Percentiles rank a stretch among this genome's conserved stretches.
Conservation (phyloP, 345 rosid species). For the Eucalyptus leucophloia region DNA sequence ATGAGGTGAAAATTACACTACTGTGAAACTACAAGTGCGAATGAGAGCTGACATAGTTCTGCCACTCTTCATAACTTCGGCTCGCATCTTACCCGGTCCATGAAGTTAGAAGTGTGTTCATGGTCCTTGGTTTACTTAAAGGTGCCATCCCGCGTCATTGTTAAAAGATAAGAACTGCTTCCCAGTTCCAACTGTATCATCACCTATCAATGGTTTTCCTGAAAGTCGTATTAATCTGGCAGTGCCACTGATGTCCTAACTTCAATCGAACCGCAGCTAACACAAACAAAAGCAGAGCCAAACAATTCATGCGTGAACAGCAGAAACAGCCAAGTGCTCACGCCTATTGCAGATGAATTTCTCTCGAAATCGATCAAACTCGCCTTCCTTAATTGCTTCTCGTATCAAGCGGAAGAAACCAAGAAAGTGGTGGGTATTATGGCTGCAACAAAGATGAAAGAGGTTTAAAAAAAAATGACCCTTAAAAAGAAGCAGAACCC, state of each 20-base stretch:
- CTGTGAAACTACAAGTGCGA: background rate
- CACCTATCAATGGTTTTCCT: background rate
- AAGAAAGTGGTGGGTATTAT: constrained; percentile 64
- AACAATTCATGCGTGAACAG: background rate
- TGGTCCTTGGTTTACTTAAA: background rate
- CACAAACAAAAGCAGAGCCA: background rate
- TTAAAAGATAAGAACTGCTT: background rate
- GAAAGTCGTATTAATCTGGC: background rate
- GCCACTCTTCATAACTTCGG: background rate
- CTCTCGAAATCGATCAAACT: constrained; percentile 30
- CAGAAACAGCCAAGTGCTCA: constrained; percentile 9
- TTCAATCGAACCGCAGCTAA: background rate
- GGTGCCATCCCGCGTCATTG: background rate
- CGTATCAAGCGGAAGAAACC: constrained; percentile 46
- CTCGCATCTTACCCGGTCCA: background rate
- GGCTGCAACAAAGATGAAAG: constrained; percentile 24
- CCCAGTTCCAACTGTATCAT: background rate
- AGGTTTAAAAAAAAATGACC: background rate
- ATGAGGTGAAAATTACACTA: background rate
- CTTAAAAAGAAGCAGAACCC: background rate
- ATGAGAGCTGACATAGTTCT: background rate
- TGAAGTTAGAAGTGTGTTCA: background rate
- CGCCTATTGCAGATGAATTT: constrained; percentile 24
- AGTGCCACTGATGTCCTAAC: background rate
- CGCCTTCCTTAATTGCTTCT: constrained; percentile 43